Evolutionary conservation across 1,139 yeast genomes (phyloP), one percentile per base, ranked within the genome.

Genomic region (Candida frijolesensis): DNA sequence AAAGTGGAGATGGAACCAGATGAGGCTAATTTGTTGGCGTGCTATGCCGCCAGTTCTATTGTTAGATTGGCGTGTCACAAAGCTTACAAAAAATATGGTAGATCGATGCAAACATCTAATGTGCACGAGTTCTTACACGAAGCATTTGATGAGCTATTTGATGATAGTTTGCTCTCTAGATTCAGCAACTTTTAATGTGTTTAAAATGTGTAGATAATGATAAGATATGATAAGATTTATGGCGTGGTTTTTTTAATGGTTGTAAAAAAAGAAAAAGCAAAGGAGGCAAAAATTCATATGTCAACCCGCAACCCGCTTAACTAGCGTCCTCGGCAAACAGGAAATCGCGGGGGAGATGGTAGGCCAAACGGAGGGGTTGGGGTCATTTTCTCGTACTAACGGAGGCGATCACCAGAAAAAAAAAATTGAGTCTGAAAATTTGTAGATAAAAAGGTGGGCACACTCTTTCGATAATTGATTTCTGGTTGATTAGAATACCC

Each of bases 41-140:
- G 90, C 42, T 88, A 76, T 61, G 95, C 87, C 0, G 98, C 92
- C 0, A 78, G 89, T 38, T 63, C 82, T 0, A 67, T 87, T 11
- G 90, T 94, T 0, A 74, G 97, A 50, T 63, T 69, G 25, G 87
- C 96, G 40, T 79, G 91, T 1, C 63, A 69, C 25, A 70, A 75
- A 54, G 97, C 98, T 0, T 94, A 74, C 61, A 70, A 72, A 27
- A 72, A 74, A 46, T 78, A 83, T 53, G 89, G 90, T 2, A 73
- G 99, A 47, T 80, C 96, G 4, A 85, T 91, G 87, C 89, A 89
- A 62, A 89, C 99, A 0, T 83, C 92, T 1, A 89, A 91, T 64
- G 71, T 94, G 27, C 91, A 91, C 54, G 77, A 79, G 49, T 79
- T 76, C 54, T 82, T 92, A 25, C 88, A 89, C 1, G 73, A 72